Base-by-base conservation (phyloP, 2,329 filamentous ascomycete species). In the Fusarium metavorans region DNA sequence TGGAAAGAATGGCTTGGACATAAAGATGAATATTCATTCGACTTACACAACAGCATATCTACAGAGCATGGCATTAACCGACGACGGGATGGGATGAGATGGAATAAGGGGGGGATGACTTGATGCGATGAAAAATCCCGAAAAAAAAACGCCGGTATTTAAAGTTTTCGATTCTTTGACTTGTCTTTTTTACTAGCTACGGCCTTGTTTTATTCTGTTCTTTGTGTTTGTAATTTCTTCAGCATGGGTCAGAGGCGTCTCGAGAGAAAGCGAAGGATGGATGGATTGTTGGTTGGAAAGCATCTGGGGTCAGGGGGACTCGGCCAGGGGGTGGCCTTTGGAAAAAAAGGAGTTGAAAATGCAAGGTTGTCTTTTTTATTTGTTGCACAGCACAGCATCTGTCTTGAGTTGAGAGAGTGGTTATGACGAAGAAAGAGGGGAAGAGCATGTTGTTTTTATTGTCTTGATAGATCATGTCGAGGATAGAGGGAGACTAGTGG, bases 221-320 rank as follows among this genome's bases (percentile, higher is more conserved):
- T 70, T 34, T 64, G 39, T 63, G 48, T 54, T 70, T 65, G 32
- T 68, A 27, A 58, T 34, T 66, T 62, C 59, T 45, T 72, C 58
- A 69, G 64, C 68, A 73, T 76, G 59, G 68, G 43, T 61, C 69
- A 77, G 71, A 60, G 77, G 74, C 73, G 75, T 68, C 68, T 62
- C n/a, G 59, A 67, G 68, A 48, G 34, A 34, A 41, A 72, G 54
- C 58, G 66, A 62, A 58, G 64, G 65, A 59, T 60, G 61, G 25
- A 30, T 50, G 45, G 45, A 50, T n/a, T 9, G 45, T 50, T 27
- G 23, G 63, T 64, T 68, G 56, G 43, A 37, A 54, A 58, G 68
- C 59, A 62, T 72, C 35, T 70, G 41, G 56, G 67, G 60, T 50
- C 64, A 43, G 67, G 60, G 50, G 54, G 54, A 45, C 52, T 34